Evolutionary conservation across 495 filamentous ascomycete species (phyloP), one percentile per base, ranked within the genome.

Genomic region (Glonium stellatum): DNA sequence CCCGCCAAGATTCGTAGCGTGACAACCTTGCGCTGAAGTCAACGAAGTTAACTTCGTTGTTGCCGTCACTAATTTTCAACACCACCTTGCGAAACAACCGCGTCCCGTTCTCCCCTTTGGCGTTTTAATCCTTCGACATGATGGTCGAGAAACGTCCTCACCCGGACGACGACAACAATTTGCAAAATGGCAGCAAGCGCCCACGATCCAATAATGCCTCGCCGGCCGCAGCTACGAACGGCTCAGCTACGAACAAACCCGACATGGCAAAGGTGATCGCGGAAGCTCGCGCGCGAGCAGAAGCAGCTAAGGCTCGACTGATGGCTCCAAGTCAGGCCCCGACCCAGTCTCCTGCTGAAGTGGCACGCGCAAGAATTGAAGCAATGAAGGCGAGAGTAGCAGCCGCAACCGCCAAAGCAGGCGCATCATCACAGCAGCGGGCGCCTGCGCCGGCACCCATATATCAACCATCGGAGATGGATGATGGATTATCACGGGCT

Each of bases 351-450:
- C 18, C 60, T 27, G 50, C 66, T 47, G 47, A 58, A 1, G 57
- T 58, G 23, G 55, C 62, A 19, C 50, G 58, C 64, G 74, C 76
- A 58, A 69, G 71, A 47, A 72, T 88, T 51, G 84, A 82, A 1
- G 82, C 84, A n/a, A 76, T 96, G 76, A 95, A 87, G 71, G 90
- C 90, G 4, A 80, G 88, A 70, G 85, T 95, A 11, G 87, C 87
- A 41, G 87, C 88, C 48, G 85, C 88, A 50, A 85, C 89, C 18
- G 79, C 47, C 78, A 72, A 82, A 82, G 70, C 75, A 80, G 62
- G 75, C 77, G 71, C 55, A 59, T 72, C 59, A 65, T 69, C 39
- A 27, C 69, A 56, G 52, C 75, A 72, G 69, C 72, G 74, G 1
- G 12, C 60, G n/a, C 54, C 60, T 42, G 54, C 68, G 62, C 60